Evolutionary conservation across 2,329 filamentous ascomycete species (phyloP), one percentile per base, ranked within the genome.

Genomic region (Hypoxylon sp.): DNA sequence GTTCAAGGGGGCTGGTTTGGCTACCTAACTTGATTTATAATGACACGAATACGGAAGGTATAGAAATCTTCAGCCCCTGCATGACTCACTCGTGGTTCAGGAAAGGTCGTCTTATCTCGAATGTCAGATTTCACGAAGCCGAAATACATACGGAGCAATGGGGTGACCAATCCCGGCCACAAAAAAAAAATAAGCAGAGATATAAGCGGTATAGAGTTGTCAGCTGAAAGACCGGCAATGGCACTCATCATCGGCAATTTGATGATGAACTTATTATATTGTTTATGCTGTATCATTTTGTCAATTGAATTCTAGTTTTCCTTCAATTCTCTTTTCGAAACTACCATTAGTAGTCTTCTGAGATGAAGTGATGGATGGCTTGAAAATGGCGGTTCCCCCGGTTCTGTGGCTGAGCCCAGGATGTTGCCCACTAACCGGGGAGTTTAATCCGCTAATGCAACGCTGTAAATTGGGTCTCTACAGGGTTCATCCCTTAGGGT

Each of bases 361-460:
- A 44, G 39, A 9, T 44, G 39, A 44, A n/a, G n/a, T n/a, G n/a
- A 33, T n/a, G 13, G 48, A 39, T 57, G 29, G 26, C 37, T 44
- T 46, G 54, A 52, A 52, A 35, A 35, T 2, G 9, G 26, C 26
- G 5, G 26, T 26, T 26, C 26, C 26, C 26, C 26, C 3, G 3
- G 4, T 6, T 6, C 14, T 9, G 31, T 50, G 44, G 55, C 55
- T 50, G 44, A 39, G 44, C 19, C 31, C 22, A 22, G 19, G 14
- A 17, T 14, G 22, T 48, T 50, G 48, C 19, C 19, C 19, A 59
- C 58, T 29, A 44, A 17, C 50, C 52, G 52, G 60, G 44, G 24
- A 44, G 5, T 52, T 50, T 44, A 17, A 24, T 58, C 60, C 53
- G 60, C 51, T 57, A 48, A 55, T 50, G 44, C 44, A n/a, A 57